Percentiles rank a stretch among this genome's conserved stretches.
phyloP scores from a whole-genome alignment of 139 green algal species.

The Tetraselmis chui region DNA sequence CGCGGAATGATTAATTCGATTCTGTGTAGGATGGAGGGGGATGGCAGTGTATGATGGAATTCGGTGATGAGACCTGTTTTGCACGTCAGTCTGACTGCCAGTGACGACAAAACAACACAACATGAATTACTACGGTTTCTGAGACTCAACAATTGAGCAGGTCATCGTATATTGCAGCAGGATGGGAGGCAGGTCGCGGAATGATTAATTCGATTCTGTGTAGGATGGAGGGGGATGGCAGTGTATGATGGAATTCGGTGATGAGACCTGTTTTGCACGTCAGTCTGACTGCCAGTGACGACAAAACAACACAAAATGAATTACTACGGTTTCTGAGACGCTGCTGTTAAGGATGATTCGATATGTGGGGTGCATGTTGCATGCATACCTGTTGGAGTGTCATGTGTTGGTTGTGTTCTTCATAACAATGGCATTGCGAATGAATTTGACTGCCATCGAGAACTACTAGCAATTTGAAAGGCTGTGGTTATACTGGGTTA shows the following conservation, averaged over 20 bases:
- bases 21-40: not conserved
- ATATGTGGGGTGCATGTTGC: no score
- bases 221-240: not conserved
- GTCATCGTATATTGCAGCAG: not conserved
- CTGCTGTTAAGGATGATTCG: no score
- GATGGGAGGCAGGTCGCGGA: not conserved
- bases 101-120: slow-evolving; percentile 1
- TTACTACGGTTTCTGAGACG: not conserved
- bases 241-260: not conserved
- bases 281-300: not conserved
- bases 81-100: not conserved
- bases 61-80: not conserved
- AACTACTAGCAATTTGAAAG: no score
- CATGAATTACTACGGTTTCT: not conserved
- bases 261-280: not conserved
- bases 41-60: not conserved
- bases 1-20: not conserved
- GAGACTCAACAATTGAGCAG: not conserved
- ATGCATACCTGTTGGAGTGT: no score
- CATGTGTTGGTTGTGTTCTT: no score
- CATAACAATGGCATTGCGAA: no score
- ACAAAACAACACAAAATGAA: slow-evolving; percentile 1
- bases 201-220: not conserved
- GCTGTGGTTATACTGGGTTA: no score
- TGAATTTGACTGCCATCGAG: no score